phyloP scores from a whole-genome alignment of 2,329 filamentous ascomycete genomes.

The Calonectria honghensis region DNA sequence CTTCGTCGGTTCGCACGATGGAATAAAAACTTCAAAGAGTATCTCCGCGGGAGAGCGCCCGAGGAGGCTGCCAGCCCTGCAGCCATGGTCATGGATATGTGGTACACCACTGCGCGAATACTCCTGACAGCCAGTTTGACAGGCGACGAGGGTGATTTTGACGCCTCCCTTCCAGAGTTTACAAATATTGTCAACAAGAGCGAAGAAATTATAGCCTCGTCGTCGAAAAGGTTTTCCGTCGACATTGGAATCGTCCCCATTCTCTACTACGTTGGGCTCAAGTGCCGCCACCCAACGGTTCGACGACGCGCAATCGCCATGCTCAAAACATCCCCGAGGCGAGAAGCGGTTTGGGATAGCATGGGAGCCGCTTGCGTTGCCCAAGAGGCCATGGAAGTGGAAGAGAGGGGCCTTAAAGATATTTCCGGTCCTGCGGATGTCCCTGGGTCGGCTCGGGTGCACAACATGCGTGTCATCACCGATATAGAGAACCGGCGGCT shows the following conservation, averaged over 20 bases:
- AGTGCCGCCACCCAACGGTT: conserved; percentile 44
- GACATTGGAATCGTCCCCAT: conserved; percentile 42
- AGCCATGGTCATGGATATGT: conserved; percentile 39
- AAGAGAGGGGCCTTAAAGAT: conserved; percentile 37
- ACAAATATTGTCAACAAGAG: conserved; percentile 32
- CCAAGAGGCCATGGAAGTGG: conserved; percentile 36
- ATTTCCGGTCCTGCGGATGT: conserved; percentile 33
- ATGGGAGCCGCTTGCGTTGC: conserved; percentile 37
- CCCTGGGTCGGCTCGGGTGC: conserved; percentile 30
- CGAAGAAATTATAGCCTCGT: conserved; percentile 17
- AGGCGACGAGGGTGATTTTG: conserved; percentile 31
- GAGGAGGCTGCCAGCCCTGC: conserved; percentile 29
- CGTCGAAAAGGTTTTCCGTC: conserved; percentile 34
- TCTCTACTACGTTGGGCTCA: conserved; percentile 45
- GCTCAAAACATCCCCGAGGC: conserved; percentile 34
- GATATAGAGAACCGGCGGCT: conserved; percentile 40
- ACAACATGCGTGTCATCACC: conserved; percentile 32
- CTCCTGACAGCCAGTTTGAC: conserved; percentile 31
- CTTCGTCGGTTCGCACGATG: conserved; percentile 28
- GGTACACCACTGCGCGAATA: conserved; percentile 38
- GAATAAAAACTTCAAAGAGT: conserved; percentile 33
- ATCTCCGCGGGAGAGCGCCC: neutral
- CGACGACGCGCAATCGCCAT: conserved; percentile 41
- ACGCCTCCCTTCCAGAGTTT: conserved; percentile 35
- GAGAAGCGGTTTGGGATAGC: conserved; percentile 47